A percentile compares a stretch with the other conserved stretches of the same genome.
phyloP scores from a whole-genome alignment of 345 rosid species.

The Camelina hispida region DNA sequence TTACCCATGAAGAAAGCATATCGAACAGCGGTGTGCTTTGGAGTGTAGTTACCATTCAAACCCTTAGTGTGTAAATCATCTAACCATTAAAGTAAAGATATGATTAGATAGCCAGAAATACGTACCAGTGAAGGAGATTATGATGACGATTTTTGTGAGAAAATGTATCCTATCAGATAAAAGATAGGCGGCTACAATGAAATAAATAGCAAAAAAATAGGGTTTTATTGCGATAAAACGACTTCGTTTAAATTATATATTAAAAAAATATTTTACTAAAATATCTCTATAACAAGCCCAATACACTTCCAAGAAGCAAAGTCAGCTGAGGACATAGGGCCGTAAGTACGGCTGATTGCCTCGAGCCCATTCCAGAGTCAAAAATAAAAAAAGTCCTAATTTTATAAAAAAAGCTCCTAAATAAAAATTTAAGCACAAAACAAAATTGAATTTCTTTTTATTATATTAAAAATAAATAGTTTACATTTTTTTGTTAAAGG shows the following conservation, averaged over 20 bases:
- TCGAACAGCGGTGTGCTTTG: slow-evolving; percentile 81
- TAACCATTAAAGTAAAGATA: neutral
- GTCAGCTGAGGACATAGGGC: too few species aligned
- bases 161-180: neutral
- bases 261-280: too few species aligned
- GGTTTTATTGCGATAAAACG: neutral
- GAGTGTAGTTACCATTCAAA: slow-evolving; percentile 41
- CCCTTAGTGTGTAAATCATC: neutral
- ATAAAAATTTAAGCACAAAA: too few species aligned
- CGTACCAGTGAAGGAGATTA: neutral
- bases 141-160: neutral
- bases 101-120: neutral
- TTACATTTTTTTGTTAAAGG: too few species aligned
- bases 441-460: too few species aligned
- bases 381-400: too few species aligned
- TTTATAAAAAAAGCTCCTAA: too few species aligned
- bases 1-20: slow-evolving; percentile 77
- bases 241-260: neutral
- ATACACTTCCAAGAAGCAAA: too few species aligned
- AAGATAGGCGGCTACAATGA: neutral
- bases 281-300: neutral
- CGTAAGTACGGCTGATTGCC: too few species aligned
- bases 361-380: too few species aligned
- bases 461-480: too few species aligned
- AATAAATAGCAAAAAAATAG: too few species aligned